These are phyloP conservation scores for Eucalyptus fibrosa DNA, from an alignment of 345 rosid species.

Conservation along the genomic window DNA sequence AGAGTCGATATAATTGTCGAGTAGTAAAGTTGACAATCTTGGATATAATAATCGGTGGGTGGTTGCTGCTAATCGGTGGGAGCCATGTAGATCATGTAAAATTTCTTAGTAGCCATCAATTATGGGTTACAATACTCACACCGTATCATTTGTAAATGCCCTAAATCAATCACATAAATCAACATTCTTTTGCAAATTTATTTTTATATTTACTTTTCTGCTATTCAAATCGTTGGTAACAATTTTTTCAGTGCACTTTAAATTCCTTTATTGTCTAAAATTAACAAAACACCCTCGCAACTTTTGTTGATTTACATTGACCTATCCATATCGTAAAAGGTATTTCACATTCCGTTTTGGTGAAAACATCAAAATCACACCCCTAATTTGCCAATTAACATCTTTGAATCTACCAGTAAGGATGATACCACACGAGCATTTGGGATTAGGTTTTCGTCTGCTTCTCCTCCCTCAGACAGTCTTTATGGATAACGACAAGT, in stretches of 20 bases:
- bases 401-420: background rate
- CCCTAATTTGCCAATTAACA: background rate
- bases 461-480: background rate
- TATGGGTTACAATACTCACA: background rate
- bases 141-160: background rate
- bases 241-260: background rate
- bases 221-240: background rate
- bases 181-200: background rate
- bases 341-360: background rate
- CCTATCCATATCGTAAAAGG: background rate
- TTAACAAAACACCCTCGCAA: background rate
- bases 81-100: background rate
- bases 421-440: background rate
- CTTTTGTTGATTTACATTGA: accelerated
- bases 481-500: background rate
- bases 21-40: background rate
- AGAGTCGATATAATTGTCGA: accelerated
- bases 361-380: background rate
- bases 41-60: background rate
- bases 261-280: background rate
- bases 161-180: background rate
- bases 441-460: background rate
- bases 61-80: background rate
- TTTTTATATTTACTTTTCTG: background rate
- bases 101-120: background rate